These are phyloP conservation scores for Calocybe cyanea DNA, from an alignment of 768 basidiomycete genomes.

Conservation along the genomic window DNA sequence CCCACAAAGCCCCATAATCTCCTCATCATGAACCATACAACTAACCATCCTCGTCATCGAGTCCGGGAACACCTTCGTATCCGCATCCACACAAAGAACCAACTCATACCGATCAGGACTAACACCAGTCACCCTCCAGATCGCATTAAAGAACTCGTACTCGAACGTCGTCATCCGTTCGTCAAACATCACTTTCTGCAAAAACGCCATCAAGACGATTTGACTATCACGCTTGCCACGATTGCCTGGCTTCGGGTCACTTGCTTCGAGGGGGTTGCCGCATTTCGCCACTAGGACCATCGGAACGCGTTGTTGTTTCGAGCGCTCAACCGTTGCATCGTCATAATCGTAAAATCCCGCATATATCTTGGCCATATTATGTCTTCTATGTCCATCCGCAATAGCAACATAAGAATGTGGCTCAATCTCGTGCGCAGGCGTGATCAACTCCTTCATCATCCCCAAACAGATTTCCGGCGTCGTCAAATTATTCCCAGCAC, in stretches of 20 bases:
- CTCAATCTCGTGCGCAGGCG: constrained; percentile 79
- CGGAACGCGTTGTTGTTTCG: constrained; percentile 96
- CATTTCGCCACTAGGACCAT: constrained; percentile 94
- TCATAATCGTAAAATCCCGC: constrained; percentile 98
- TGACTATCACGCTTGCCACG: constrained; percentile 98
- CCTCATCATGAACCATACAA: constrained; percentile 94
- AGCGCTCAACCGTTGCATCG: constrained; percentile 79
- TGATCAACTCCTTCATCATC: constrained; percentile 97
- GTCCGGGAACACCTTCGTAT: constrained; percentile 99
- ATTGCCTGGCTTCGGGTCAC: constrained; percentile 93
- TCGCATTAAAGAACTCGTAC: constrained; percentile 98
- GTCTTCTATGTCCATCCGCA: constrained; percentile 98
- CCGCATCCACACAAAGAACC: constrained; percentile 94
- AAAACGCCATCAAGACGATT: constrained; percentile 94
- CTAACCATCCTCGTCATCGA: constrained; percentile 93
- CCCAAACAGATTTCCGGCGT: constrained; percentile 92
- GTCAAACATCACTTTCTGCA: constrained; percentile 99
- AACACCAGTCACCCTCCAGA: constrained; percentile 94
- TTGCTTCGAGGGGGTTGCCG: constrained; percentile 88
- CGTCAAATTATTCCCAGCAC: constrained; percentile 81
- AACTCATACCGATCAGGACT: constrained; percentile 95
- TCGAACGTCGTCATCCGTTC: constrained; percentile 99
- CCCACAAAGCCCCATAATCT: constrained; percentile 99
- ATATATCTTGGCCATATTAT: constrained; percentile 99
- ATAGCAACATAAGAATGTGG: constrained; percentile 97